Conservation (phyloP, 2,329 filamentous ascomycete genomes). For the Beauveria caledonica region DNA sequence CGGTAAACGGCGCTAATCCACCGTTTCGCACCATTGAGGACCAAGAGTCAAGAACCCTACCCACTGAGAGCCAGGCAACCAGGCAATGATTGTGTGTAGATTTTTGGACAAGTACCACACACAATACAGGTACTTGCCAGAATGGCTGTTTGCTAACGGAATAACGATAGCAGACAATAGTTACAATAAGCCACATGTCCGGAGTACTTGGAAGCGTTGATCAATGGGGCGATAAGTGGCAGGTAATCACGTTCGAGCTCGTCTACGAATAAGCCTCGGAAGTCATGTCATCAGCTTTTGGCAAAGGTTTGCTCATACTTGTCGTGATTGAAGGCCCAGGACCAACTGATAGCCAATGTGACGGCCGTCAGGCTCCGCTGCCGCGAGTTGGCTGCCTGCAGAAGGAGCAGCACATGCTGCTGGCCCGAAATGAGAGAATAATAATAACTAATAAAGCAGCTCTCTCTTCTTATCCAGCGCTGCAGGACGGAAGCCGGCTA, state of each 20-base stretch:
- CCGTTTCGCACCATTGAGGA: neutral
- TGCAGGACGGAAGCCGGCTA: neutral
- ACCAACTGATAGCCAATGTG: neutral
- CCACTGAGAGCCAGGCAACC: too few species aligned
- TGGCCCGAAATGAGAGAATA: neutral
- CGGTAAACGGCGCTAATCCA: conserved; percentile 6
- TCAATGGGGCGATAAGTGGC: neutral
- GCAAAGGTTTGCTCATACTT: neutral
- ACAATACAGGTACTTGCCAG: too few species aligned
- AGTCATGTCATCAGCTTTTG: neutral
- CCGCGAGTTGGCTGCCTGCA: neutral
- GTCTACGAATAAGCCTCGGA: neutral
- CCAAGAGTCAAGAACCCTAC: neutral
- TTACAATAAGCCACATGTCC: neutral
- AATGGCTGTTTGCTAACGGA: neutral
- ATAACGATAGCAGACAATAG: neutral
- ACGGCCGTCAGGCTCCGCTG: neutral
- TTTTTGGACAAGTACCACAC: neutral
- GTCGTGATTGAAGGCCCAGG: neutral
- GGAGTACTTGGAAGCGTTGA: neutral
- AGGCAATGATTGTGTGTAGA: neutral
- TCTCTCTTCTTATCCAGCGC: neutral
- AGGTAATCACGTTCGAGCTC: neutral
- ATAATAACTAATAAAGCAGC: neutral
- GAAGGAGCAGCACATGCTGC: neutral